Evolutionary conservation across 768 basidiomycete genomes (phyloP), one percentile per base, ranked within the genome.

Genomic region (Mycena capillaripes): DNA sequence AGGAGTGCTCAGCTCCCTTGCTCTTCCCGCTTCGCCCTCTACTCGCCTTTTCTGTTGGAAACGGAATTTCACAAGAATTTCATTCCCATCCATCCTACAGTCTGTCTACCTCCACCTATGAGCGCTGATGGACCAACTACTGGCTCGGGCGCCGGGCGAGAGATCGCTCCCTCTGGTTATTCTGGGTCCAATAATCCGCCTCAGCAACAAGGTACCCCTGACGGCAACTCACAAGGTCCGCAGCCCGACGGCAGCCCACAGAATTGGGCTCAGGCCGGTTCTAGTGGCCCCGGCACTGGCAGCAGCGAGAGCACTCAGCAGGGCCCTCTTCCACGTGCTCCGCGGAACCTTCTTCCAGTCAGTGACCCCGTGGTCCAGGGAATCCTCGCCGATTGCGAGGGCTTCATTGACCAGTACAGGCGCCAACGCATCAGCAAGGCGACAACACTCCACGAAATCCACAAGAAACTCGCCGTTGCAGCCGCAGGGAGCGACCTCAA

Each of bases 381-480:
- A 2, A 29, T 17, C 4, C 38, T 44, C 17, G 40, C 55, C 4
- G 57, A 69, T 21, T 69, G 67, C 48, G 67, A 60, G 11, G 9
- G 25, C 34, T 40, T 61, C 23, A 36, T 70, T 10, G 62, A 64
- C 30, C 16, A 44, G 29, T 70, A 40, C 32, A 61, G 69, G 2
- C 53, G n/a, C 42, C 27, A 23, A 9, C 44, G 27, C 10, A 19
- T 64, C 29, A 2, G 14, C 11, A 70, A 70, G 32, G 27, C 40
- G 0, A 50, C 29, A 17, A 62, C 69, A 2, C 53, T 63, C 10
- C 16, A 11, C 7, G 69, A 56, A 23, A 57, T 70, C 21, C 25
- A 63, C 30, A 25, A 44, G 25, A 63, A 62, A 5, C 69, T 70
- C 25, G 4, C 23, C 4, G 36, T 10, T 5, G 52, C 69, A 4